Conservation (phyloP, 106 monocot genomes). For the Iris macrosiphon region DNA sequence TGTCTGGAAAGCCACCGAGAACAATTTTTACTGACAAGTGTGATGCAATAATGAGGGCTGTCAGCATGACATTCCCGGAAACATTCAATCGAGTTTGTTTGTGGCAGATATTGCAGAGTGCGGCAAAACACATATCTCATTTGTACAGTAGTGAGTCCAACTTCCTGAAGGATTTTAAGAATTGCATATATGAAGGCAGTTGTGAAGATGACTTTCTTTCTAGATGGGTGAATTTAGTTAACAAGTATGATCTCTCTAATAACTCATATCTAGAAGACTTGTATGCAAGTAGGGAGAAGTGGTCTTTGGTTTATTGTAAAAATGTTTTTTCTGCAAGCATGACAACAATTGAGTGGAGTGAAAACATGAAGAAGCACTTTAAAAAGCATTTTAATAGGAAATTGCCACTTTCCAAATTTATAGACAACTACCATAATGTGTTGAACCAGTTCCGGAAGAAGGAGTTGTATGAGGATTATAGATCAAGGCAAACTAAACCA, state of each 20-base stretch:
- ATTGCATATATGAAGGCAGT: constrained; percentile 27
- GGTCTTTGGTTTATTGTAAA: constrained; percentile 31
- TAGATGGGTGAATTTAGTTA: constrained; percentile 27
- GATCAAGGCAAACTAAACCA: constrained; percentile 40
- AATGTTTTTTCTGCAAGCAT: constrained; percentile 31
- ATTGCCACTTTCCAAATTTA: constrained; percentile 29
- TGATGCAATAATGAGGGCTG: constrained; percentile 19
- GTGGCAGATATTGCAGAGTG: constrained; percentile 49
- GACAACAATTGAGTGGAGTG: constrained; percentile 27
- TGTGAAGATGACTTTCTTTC: constrained; percentile 29
- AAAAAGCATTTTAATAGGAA: constrained; percentile 33
- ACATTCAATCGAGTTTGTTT: constrained; percentile 39
- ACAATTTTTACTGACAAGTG: constrained; percentile 42
- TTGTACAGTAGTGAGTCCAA: constrained; percentile 14
- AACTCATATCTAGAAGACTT: constrained; percentile 31
- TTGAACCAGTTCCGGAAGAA: constrained; percentile 26
- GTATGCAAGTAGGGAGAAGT: constrained; percentile 29
- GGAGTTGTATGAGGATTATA: constrained; percentile 33
- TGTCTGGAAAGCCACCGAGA: constrained; percentile 44
- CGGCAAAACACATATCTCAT: constrained; percentile 22
- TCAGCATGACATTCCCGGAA: constrained; percentile 18
- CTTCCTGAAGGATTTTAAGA: constrained; percentile 42
- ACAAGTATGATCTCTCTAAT: constrained; percentile 28
- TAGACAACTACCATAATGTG: constrained; percentile 27
- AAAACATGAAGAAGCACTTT: constrained; percentile 32